These are phyloP conservation scores for Nannizziopsis barbatae DNA, from an alignment of 2,329 filamentous ascomycete species.

Conservation along the genomic window DNA sequence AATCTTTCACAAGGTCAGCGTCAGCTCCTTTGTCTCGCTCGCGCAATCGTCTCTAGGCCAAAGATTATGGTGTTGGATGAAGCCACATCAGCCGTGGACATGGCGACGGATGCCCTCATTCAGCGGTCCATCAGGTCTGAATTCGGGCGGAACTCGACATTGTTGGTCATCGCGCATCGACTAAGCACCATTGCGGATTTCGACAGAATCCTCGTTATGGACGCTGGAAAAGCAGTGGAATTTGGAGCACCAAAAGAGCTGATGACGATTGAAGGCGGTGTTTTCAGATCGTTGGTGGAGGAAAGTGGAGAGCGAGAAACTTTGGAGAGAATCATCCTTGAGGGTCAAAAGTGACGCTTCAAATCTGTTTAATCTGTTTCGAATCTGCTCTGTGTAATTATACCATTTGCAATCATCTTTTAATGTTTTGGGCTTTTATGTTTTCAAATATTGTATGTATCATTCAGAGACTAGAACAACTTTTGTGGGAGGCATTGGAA, in stretches of 20 bases:
- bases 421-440: too few relatives aligned
- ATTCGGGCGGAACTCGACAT: constrained; percentile 49
- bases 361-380: neutral
- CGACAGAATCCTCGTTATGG: constrained; percentile 60
- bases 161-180: constrained; percentile 65
- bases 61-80: constrained; percentile 73
- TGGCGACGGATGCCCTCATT: constrained; percentile 62
- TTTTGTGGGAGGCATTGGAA: neutral
- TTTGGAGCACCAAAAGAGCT: constrained; percentile 55
- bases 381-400: neutral
- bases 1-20: constrained; percentile 68
- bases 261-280: constrained; percentile 41
- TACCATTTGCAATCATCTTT: neutral
- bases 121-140: constrained; percentile 62
- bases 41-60: constrained; percentile 59
- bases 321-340: constrained; percentile 23
- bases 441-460: too few relatives aligned
- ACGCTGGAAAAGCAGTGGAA: constrained; percentile 56
- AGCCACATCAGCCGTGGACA: constrained; percentile 67
- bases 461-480: too few relatives aligned
- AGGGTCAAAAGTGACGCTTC: neutral
- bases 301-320: constrained; percentile 28
- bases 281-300: constrained; percentile 49
- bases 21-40: constrained; percentile 63
- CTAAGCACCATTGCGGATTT: constrained; percentile 68